Conservation (phyloP, 108 stramenopile species). For the Chaetoceros tenuissimus region DNA sequence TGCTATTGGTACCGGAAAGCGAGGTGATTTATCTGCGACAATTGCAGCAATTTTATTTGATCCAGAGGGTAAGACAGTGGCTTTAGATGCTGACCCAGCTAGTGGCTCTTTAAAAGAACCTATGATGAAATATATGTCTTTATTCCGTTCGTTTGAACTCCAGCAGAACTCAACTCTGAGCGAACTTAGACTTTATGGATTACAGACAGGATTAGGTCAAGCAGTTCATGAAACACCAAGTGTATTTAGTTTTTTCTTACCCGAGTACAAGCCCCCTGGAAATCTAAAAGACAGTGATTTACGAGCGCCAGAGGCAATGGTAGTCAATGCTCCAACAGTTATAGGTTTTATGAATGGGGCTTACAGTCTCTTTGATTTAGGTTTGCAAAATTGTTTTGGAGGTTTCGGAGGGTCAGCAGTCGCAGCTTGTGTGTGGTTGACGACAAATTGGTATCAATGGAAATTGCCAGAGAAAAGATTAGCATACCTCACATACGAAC, state of each 20-base stretch:
- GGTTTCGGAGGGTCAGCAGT: too few species aligned
- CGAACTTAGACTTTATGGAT: constrained; percentile 14
- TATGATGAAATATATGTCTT: constrained; percentile 26
- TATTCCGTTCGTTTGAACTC: constrained; percentile 29
- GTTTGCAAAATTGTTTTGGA: constrained; percentile 21
- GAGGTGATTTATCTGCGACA: constrained; percentile 16
- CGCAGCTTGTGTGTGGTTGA: too few species aligned
- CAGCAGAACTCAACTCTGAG: constrained; percentile 15
- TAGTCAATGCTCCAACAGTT: constrained; percentile 26
- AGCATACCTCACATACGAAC: too few species aligned
- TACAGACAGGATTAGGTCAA: constrained; percentile 24
- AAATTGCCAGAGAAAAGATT: too few species aligned
- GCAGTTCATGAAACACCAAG: constrained; percentile 30
- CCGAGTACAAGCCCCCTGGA: constrained; percentile 26
- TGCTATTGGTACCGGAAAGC: constrained; percentile 19
- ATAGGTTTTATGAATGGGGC: constrained; percentile 23
- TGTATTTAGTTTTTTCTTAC: constrained; percentile 33
- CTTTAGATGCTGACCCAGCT: constrained; percentile 29
- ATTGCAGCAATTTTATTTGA: constrained; percentile 16
- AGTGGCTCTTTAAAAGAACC: constrained; percentile 36
- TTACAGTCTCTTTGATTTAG: constrained; percentile 26
- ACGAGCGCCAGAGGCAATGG: constrained; percentile 18
- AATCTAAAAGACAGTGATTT: constrained; percentile 16
- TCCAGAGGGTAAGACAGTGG: constrained; percentile 11
- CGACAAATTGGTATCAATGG: too few species aligned